Percentiles rank a stretch among this genome's conserved stretches.
phyloP scores from a whole-genome alignment of 805 yeast species.

The Jamesozyma spencerorum region DNA sequence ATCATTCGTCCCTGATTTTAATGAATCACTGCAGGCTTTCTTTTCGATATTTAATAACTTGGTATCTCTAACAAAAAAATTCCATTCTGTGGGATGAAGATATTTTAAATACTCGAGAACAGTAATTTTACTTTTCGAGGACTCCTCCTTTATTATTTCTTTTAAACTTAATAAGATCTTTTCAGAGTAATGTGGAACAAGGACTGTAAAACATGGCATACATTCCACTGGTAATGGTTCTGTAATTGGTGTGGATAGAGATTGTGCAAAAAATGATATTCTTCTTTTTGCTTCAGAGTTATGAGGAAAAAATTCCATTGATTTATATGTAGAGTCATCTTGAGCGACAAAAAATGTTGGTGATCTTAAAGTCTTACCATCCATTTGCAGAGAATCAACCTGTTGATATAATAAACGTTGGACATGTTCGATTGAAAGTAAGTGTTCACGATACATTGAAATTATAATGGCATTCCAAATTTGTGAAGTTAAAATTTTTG shows the following conservation, averaged over 20 bases:
- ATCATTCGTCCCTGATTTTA: background rate
- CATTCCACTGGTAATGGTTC: slow-evolving; percentile 54
- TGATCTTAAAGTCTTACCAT: slow-evolving; percentile 44
- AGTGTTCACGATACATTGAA: slow-evolving; percentile 74
- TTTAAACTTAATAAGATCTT: slow-evolving; percentile 66
- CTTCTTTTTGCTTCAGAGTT: slow-evolving; percentile 76
- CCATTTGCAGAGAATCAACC: slow-evolving; percentile 29
- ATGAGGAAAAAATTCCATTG: slow-evolving; percentile 43
- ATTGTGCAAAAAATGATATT: slow-evolving; percentile 82
- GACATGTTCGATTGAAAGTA: slow-evolving; percentile 64
- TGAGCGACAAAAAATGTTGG: slow-evolving; percentile 75
- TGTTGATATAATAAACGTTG: slow-evolving; percentile 55
- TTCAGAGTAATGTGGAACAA: slow-evolving; percentile 82
- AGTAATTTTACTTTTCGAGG: slow-evolving; percentile 50
- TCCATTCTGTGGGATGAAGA: slow-evolving; percentile 71
- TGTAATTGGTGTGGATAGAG: slow-evolving; percentile 76
- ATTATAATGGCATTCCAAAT: slow-evolving; percentile 81
- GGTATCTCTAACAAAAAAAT: slow-evolving; percentile 66
- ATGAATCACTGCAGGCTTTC: background rate
- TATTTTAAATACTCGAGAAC: slow-evolving; percentile 71
- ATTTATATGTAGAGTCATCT: slow-evolving; percentile 61
- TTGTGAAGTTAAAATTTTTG: slow-evolving; percentile 53
- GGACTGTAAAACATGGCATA: slow-evolving; percentile 76
- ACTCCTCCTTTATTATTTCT: slow-evolving; percentile 69
- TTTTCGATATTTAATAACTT: slow-evolving; percentile 37